These are phyloP conservation scores for Erodium texanum DNA, from an alignment of 441 rosid genomes.

Conservation along the genomic window DNA sequence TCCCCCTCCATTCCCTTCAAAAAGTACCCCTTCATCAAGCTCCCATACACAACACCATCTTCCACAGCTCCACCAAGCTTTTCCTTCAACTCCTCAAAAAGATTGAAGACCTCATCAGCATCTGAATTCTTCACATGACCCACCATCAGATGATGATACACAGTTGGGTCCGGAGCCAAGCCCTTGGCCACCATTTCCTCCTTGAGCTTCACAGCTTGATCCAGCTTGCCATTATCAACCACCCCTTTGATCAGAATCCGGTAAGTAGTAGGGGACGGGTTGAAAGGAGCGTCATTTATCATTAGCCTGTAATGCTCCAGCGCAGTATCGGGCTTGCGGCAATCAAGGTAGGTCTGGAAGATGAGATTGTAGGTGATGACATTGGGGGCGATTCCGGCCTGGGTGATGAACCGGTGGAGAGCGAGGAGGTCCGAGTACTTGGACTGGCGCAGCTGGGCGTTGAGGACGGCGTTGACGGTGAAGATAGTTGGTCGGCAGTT, in stretches of 20 bases:
- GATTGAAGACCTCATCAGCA: conserved; percentile 48
- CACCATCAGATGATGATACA: conserved; percentile 61
- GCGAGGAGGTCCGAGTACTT: conserved; percentile 64
- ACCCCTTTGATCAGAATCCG: conserved; percentile 69
- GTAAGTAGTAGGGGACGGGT: conserved; percentile 64
- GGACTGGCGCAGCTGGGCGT: conserved; percentile 69
- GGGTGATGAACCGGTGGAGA: conserved; percentile 64
- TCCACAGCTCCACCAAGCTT: conserved; percentile 52
- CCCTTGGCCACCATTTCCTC: conserved; percentile 63
- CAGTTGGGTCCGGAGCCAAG: conserved; percentile 47
- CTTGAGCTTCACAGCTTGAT: conserved; percentile 69
- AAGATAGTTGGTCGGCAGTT: conserved; percentile 77
- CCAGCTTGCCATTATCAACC: conserved; percentile 64
- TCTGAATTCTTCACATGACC: conserved; percentile 46
- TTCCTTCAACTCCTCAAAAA: conserved; percentile 70
- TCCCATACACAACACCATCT: conserved; percentile 78
- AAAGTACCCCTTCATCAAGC: conserved; percentile 70
- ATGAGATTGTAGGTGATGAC: conserved; percentile 63
- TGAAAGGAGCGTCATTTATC: conserved; percentile 52
- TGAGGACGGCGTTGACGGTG: conserved; percentile 76
- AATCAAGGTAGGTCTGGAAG: conserved; percentile 73
- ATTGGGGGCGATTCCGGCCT: conserved; percentile 73
- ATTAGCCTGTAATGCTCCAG: conserved; percentile 69
- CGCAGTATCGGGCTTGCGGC: conserved; percentile 65
- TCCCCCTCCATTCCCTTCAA: conserved; percentile 61